Base-by-base conservation (phyloP, 1,284 basidiomycete species). In the Trametes pubescens region DNA sequence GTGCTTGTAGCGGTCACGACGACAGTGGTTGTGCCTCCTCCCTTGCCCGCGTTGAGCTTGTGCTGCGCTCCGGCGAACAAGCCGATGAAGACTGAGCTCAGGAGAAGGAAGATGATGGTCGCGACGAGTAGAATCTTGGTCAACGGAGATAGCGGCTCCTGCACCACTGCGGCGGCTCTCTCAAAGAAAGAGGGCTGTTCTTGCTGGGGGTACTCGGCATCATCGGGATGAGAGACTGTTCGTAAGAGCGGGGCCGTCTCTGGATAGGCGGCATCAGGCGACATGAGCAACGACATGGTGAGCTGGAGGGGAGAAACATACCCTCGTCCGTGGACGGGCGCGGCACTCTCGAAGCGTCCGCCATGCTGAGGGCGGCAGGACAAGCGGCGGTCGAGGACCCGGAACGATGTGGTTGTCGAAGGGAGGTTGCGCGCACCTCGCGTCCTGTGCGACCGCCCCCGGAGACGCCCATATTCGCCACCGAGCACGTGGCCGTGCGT, bases 31-130 rank as follows among this genome's bases (percentile, higher is more conserved):
- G 77, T 77, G 35, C 69, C 69, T 67, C 73, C 62, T 46, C 78
- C 77, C 55, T 75, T 74, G 16, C 79, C 76, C 37, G 81, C 80
- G 63, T 87, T 87, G 62, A 95, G 83, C 67, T 88, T 89, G 73
- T 91, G 88, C 73, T 95, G 89, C 1, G 92, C 89, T 7, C 94
- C 95, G 29, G 93, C 92, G 77, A 97, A 99, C 7, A 99, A 83
- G 10, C 97, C 97, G 67, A 96, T 89, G 78, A 98, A 97, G 24
- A 95, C 86, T 22, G 93, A 91, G 65, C 88, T 88, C 56, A 96
- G 81, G 40, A 98, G 82, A 9, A 99, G 84, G 59, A 98, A 83
- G 35, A 93, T 72, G 63, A 99, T 84, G 0, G 88, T 86, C 52
- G 93, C 78, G 16, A 90, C 81, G 16, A 94, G 86, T 1, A 99